These are phyloP conservation scores for Apiotrichum domesticum DNA, from an alignment of 1,284 basidiomycete species.

Conservation along the genomic window DNA sequence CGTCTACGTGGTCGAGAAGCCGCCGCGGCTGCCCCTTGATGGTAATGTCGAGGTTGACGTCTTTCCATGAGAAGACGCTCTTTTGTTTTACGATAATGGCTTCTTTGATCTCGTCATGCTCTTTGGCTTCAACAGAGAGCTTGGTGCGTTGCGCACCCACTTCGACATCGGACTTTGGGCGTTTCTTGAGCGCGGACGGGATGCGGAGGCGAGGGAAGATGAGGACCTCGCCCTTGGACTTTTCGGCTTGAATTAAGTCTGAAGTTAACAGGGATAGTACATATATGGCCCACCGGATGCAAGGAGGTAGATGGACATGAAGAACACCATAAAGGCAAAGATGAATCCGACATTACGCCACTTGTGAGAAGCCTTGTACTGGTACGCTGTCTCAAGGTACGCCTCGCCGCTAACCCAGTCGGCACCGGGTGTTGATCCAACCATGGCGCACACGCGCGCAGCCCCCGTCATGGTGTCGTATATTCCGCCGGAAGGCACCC, in stretches of 20 bases:
- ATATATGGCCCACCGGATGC: constrained; percentile 13
- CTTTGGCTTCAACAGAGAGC: no score
- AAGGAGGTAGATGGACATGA: constrained; percentile 51
- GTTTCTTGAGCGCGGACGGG: constrained; percentile 30
- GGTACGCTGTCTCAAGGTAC: constrained; percentile 58
- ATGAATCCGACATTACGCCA: constrained; percentile 60
- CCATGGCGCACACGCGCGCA: constrained; percentile 46
- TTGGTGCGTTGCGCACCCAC: constrained; percentile 18
- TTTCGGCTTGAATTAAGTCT: constrained; percentile 49
- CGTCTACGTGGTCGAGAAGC: constrained; percentile 71
- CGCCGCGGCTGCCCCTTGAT: constrained; percentile 56
- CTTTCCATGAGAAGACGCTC: constrained; percentile 49
- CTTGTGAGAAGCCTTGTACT: constrained; percentile 57
- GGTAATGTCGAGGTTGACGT: constrained; percentile 56
- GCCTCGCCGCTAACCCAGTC: constrained; percentile 47
- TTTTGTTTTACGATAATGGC: constrained; percentile 39
- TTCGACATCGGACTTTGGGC: constrained; percentile 1
- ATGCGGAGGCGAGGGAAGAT: constrained; percentile 49
- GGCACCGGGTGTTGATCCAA: constrained; percentile 46
- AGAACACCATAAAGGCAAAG: constrained; percentile 53
- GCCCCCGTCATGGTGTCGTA: constrained; percentile 33
- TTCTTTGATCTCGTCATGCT: constrained; percentile 11
- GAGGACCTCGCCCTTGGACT: constrained; percentile 52
- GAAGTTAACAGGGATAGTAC: constrained; percentile 36
- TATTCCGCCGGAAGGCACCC: constrained; percentile 43